Percentiles rank a stretch among this genome's conserved stretches.
phyloP scores from a whole-genome alignment of 2,329 filamentous ascomycete species.

The Neodidymelliopsis sp. region DNA sequence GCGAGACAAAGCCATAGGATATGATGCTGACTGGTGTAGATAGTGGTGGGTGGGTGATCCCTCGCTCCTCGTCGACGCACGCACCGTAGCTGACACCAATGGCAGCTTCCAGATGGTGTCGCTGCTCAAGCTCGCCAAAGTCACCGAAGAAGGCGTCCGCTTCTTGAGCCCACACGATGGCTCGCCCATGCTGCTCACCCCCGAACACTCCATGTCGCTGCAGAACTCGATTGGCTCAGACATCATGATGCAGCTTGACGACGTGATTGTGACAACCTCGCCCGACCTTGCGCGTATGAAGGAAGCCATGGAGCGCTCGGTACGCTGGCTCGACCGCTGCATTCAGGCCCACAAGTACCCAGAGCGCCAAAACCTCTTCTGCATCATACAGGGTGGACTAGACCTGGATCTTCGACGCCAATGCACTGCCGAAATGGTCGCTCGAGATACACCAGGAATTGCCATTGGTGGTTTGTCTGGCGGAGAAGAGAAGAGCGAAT shows the following conservation, averaged over 20 bases:
- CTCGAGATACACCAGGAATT: conserved; percentile 90
- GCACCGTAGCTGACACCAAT: conserved; percentile 36
- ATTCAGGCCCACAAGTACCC: conserved; percentile 88
- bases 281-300: conserved; percentile 87
- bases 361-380: conserved; percentile 89
- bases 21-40: conserved; percentile 47
- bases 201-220: conserved; percentile 93
- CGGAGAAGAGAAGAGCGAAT: conserved; percentile 92
- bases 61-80: conserved; percentile 21
- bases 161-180: conserved; percentile 98
- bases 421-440: conserved; percentile 88
- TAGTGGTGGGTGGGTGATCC: conserved; percentile 54
- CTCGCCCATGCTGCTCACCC: conserved; percentile 93
- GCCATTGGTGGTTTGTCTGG: conserved; percentile 95
- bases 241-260: conserved; percentile 68
- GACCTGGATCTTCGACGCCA: conserved; percentile 84
- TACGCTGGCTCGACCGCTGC: conserved; percentile 95
- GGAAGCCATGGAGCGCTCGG: conserved; percentile 92
- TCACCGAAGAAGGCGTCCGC: conserved; percentile 94
- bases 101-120: conserved; percentile 98
- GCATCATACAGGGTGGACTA: conserved; percentile 95
- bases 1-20: neutral
- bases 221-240: conserved; percentile 88
- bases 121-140: conserved; percentile 86
- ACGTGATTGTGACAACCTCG: conserved; percentile 95